Evolutionary conservation across 495 filamentous ascomycete species (phyloP).

Genomic region (Cudoniella acicularis): DNA sequence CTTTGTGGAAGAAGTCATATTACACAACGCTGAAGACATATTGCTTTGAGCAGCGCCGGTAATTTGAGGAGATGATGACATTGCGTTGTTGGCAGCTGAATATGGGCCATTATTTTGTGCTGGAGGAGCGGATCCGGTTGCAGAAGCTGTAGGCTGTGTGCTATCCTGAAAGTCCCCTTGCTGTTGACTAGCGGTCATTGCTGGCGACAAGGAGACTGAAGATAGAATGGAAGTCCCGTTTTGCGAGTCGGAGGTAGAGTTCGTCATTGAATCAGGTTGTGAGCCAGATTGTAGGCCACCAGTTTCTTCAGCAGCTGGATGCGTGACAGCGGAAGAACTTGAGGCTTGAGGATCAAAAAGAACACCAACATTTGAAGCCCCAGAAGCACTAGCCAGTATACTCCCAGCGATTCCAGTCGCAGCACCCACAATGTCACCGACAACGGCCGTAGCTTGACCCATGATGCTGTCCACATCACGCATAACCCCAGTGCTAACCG

Average conservation of each 20-base stretch:
- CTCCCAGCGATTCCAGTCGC: constrained; percentile 11
- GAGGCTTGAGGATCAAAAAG: not conserved
- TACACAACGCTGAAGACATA: too few relatives aligned
- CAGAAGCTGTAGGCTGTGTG: not conserved
- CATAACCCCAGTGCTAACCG: constrained; percentile 5
- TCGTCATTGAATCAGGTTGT: too few relatives aligned
- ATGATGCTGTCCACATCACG: not conserved
- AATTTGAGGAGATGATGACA: too few relatives aligned
- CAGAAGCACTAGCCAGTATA: constrained; percentile 12
- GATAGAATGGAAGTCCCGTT: not conserved
- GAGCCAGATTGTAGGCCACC: too few relatives aligned
- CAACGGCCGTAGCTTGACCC: constrained; percentile 3
- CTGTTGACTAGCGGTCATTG: not conserved
- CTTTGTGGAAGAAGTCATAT: too few relatives aligned
- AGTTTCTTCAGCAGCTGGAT: not conserved
- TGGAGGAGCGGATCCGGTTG: not conserved
- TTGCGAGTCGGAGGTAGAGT: too few relatives aligned
- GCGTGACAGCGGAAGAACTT: not conserved
- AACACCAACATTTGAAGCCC: constrained; percentile 11
- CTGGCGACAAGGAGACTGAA: not conserved
- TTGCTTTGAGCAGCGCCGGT: too few relatives aligned
- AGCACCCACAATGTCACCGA: constrained; percentile 13
- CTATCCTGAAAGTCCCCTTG: not conserved
- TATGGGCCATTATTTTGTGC: not conserved
- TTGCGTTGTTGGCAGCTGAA: too few relatives aligned